A percentile compares a stretch with the other conserved stretches of the same genome.
Evolutionary conservation across 139 green algal species (phyloP).

Genomic region (Closterium sp.): DNA sequence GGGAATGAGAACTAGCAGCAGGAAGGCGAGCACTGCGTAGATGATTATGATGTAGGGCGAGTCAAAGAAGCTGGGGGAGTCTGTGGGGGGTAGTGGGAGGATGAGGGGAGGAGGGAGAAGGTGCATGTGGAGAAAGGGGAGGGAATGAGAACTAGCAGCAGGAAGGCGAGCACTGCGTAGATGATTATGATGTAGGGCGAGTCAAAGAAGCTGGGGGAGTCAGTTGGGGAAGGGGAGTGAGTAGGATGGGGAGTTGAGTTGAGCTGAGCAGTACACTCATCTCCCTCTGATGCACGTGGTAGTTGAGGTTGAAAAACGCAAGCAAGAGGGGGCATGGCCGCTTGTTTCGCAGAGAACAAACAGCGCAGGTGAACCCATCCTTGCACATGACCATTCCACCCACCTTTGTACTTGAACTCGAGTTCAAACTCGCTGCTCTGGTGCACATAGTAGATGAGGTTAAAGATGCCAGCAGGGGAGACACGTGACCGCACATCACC

Average conservation of each 20-base stretch:
- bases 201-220: not conserved
- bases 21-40: not conserved
- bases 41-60: not conserved
- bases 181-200: not conserved
- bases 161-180: not conserved
- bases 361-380: no score
- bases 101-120: not conserved
- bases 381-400: no score
- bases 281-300: no score
- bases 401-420: not conserved
- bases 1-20: not conserved
- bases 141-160: not conserved
- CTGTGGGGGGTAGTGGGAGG: not conserved
- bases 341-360: no score
- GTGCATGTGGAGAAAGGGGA: not conserved
- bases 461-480: constrained; percentile 20
- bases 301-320: no score
- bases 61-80: not conserved
- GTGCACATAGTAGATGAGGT: not conserved
- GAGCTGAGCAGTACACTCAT: no score
- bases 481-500: no score
- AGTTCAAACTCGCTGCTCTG: not conserved
- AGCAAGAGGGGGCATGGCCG: no score
- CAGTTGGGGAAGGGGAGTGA: not conserved
- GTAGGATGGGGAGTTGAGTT: no score